Base-by-base conservation (phyloP, 1,284 basidiomycete genomes). In the Apiotrichum montevideense region DNA sequence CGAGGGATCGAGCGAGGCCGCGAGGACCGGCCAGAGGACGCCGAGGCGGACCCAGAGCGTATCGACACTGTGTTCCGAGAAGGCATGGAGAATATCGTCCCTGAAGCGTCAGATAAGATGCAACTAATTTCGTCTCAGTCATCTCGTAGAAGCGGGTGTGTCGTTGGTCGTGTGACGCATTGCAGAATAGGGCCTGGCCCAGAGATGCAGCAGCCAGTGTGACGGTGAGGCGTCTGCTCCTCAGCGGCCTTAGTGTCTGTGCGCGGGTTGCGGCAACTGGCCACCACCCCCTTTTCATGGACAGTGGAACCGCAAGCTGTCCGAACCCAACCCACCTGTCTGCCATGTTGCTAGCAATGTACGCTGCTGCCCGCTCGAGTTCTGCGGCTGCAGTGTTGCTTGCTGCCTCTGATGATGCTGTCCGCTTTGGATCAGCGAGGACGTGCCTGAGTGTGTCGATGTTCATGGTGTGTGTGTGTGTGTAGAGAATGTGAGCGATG, bases 261-360 rank as follows among this genome's bases (percentile, higher is more conserved):
- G 44, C 44, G 44, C 35, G 11, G 11, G 6, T 42, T n/a, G 41
- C 41, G 41, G 6, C 11, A 10, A 42, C 41, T n/a, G 41, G 34
- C 35, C 7, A 3, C 15, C 3, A 4, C 32, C 21, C 21, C 21
- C 21, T 21, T 21, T 21, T 21, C 21, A 21, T 21, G 21, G 21
- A 21, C 21, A 21, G 21, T 21, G 21, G 21, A 21, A 21, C 21
- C 21, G 21, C 21, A 21, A 21, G 21, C 21, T 21, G 21, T 21
- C 21, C 21, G 21, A 21, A 21, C 37, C 37, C 7, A 39, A 64
- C 71, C 35, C 33, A 69, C 71, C 71, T 54, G 21, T 68, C 57
- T 13, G 52, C 50, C 29, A 73, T 56, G 55, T 71, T 47, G 44
- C 42, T 59, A 32, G 67, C 71, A n/a, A 69, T 32, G 55, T 66